Evolutionary conservation across 1,284 basidiomycete species (phyloP).

Genomic region (Tilletiopsis washingtonensis): DNA sequence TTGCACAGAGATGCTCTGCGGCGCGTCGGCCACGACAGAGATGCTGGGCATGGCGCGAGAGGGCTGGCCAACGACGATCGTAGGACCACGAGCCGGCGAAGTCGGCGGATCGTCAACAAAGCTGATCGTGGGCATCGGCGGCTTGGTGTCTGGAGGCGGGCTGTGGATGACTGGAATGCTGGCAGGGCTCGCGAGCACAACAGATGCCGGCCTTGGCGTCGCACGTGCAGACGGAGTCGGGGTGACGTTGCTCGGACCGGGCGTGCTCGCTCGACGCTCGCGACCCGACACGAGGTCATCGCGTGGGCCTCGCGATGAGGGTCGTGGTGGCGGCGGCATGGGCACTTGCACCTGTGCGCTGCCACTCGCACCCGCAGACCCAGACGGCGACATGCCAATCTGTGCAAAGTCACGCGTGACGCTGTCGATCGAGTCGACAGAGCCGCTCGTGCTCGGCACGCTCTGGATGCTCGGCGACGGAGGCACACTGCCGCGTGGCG

Average conservation of each 20-base stretch:
- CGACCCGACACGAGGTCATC: conserved; percentile 5
- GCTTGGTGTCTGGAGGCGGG: conserved; percentile 2
- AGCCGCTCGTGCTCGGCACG: too few relatives aligned
- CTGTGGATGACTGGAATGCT: conserved; percentile 2
- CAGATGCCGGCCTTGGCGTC: neutral
- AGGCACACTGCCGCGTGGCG: too few relatives aligned
- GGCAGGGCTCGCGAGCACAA: neutral
- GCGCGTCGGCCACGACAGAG: too few relatives aligned
- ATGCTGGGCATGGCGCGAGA: too few relatives aligned
- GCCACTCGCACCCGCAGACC: too few relatives aligned
- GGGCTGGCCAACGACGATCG: neutral
- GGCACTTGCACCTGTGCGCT: too few relatives aligned
- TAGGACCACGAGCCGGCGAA: neutral
- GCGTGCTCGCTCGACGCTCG: neutral
- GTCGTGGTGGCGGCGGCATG: too few relatives aligned
- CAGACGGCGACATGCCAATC: too few relatives aligned
- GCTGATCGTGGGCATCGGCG: conserved; percentile 2
- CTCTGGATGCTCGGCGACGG: too few relatives aligned
- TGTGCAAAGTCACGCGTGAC: too few relatives aligned
- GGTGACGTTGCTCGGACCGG: neutral
- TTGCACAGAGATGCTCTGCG: too few relatives aligned
- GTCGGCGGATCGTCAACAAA: conserved; percentile 2
- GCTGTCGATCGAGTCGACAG: too few relatives aligned
- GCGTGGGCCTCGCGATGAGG: conserved; percentile 10
- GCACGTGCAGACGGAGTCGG: neutral